Percentiles rank a stretch among this genome's conserved stretches.
Evolutionary conservation across 306 rosid genomes (phyloP).

Genomic region (Quercus engelmannii): DNA sequence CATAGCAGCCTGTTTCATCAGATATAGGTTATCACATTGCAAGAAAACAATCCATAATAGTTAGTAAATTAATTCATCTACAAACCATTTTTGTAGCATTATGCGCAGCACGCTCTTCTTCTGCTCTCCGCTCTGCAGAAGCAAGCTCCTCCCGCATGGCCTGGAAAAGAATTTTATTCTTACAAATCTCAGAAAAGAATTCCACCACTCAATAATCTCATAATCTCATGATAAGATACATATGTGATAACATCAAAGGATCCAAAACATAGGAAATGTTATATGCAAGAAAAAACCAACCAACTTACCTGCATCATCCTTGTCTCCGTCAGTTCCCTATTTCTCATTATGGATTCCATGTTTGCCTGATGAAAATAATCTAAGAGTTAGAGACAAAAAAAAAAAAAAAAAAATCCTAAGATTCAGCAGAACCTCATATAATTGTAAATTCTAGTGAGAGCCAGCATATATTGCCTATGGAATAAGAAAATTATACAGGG

Average conservation of each 20-base stretch:
- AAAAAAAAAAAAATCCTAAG: background rate
- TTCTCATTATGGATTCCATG: slow-evolving; percentile 96
- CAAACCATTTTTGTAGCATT: slow-evolving; percentile 87
- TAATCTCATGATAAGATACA: slow-evolving; percentile 11
- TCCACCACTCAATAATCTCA: slow-evolving; percentile 7
- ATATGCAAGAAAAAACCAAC: slow-evolving; percentile 28
- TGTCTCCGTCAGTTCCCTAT: slow-evolving; percentile 85
- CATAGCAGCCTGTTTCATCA: slow-evolving; percentile 79
- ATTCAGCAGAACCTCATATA: slow-evolving; percentile 25
- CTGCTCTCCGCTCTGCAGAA: slow-evolving; percentile 92
- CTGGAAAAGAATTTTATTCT: slow-evolving; percentile 25
- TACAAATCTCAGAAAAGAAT: background rate
- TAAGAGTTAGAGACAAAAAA: background rate
- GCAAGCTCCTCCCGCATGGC: slow-evolving; percentile 94
- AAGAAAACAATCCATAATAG: slow-evolving; percentile 18
- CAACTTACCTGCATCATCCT: slow-evolving; percentile 96
- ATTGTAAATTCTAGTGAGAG: slow-evolving; percentile 11
- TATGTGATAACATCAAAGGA: background rate
- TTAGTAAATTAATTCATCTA: slow-evolving; percentile 9
- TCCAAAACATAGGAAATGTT: slow-evolving; percentile 3
- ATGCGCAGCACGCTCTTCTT: slow-evolving; percentile 93
- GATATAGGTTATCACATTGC: slow-evolving; percentile 20
- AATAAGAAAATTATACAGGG: background rate
- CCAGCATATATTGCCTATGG: background rate
- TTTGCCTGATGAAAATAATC: slow-evolving; percentile 54